Evolutionary conservation across 495 filamentous ascomycete species (phyloP), one percentile per base, ranked within the genome.

Genomic region (Cryomyces minteri): DNA sequence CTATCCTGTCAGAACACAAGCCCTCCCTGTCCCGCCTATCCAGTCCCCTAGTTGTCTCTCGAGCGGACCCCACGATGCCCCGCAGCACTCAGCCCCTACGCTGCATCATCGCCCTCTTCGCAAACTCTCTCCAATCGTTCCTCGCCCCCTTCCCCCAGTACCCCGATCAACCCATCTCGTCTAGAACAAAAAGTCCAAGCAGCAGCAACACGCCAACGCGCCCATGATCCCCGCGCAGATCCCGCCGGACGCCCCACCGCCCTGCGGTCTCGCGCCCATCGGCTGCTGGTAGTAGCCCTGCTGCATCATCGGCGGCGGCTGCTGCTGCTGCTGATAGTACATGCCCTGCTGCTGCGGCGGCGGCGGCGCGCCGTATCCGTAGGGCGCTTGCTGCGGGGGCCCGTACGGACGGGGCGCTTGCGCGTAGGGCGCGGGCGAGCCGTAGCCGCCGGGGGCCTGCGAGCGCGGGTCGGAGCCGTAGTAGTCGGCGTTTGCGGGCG

Each of bases 121-220:
- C 18, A 25, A 25, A 25, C 18, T 25, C 18, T 25, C 18, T 25
- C 18, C 2, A 1, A 25, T 25, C 34, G 34, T 37, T 37, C 34
- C 34, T 37, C 12, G 1, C 1, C 12, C 34, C 34, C 34, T 37
- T 9, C 9, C 12, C 8, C 34, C 34, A 37, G 9, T 12, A 37
- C 34, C 8, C 34, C 12, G 1, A 37, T 9, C 34, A 12, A 41
- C 34, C 42, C 7, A 25, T 36, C 30, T 34, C 11, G n/a, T n/a
- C 43, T 52, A 63, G 29, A 63, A 59, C 48, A 62, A 49, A 42
- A 60, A 54, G 38, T 65, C 62, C 56, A 65, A 57, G 53, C 62
- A 65, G 40, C 62, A 65, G 55, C 62, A 65, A 52, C 59, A 61
- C 28, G 62, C 62, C 47, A 61, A 40, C 39, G 50, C 56, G 4